phyloP scores from a whole-genome alignment of 176 grass and related monocot genomes.

The Avena atlantica region DNA sequence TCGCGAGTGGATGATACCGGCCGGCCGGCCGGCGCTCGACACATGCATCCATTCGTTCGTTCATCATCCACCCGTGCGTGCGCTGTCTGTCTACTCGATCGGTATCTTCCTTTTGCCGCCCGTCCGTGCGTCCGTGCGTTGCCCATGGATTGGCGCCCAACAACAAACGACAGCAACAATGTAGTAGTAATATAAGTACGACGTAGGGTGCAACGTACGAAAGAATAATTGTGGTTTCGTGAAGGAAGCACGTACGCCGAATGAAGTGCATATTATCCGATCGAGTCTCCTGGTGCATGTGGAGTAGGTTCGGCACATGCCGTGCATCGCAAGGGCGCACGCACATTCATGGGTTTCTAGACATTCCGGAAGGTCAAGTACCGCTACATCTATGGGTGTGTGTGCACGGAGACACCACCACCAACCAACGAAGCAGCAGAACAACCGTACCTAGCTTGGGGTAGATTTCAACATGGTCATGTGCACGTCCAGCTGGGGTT shows the following conservation, averaged over 20 bases:
- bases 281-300: background rate
- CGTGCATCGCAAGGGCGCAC: background rate
- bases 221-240: constrained; percentile 8
- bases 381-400: background rate
- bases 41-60: background rate
- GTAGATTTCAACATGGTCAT: constrained; percentile 6
- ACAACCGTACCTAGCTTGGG: too few relatives aligned
- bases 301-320: background rate
- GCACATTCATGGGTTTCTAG: constrained; percentile 14
- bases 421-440: background rate
- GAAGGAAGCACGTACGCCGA: background rate
- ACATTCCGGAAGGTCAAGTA: constrained; percentile 2
- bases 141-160: background rate
- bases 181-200: too few relatives aligned
- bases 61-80: background rate
- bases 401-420: background rate
- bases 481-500: background rate
- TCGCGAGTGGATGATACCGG: background rate
- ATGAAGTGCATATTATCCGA: background rate
- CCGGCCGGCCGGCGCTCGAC: background rate
- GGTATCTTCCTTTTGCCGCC: constrained; percentile 1
- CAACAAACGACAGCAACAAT: constrained; percentile 20
- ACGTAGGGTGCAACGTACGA: constrained; percentile 6
- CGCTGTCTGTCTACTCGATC: background rate
- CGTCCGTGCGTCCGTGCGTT: background rate